These are phyloP conservation scores for Solanum ahanhuiri DNA, from an alignment of 257 asterid genomes.

Conservation along the genomic window DNA sequence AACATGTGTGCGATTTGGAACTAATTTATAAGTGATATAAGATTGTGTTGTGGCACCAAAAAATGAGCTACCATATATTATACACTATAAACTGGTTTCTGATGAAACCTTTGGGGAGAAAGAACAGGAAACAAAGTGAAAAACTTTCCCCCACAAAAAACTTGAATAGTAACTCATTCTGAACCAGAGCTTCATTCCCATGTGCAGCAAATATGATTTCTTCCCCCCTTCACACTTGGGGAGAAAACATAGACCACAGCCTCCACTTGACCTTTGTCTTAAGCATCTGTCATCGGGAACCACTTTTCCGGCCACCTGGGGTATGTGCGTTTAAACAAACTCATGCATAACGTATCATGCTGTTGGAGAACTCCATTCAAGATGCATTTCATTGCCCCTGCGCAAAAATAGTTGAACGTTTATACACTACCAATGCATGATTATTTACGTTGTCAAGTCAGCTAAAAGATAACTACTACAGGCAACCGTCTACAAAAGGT, in stretches of 20 bases:
- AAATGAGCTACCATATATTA: not conserved
- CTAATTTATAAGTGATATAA: not conserved
- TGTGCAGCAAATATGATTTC: not conserved
- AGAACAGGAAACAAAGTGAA: not conserved
- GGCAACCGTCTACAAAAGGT: not conserved
- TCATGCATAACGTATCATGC: conserved; percentile 90
- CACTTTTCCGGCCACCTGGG: conserved; percentile 89
- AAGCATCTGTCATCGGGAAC: conserved; percentile 52
- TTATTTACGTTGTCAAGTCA: not conserved
- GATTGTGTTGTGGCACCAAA: not conserved
- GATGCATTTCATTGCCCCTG: conserved; percentile 94
- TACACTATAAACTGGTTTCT: not conserved
- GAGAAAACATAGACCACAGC: not conserved
- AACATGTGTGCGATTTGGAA: not conserved
- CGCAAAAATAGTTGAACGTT: not conserved
- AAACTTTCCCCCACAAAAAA: not conserved
- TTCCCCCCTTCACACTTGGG: conserved; percentile 5
- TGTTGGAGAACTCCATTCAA: conserved; percentile 81
- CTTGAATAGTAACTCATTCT: conserved; percentile 19
- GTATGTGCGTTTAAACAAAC: conserved; percentile 71
- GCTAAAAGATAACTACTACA: not conserved
- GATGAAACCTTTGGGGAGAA: not conserved
- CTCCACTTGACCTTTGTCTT: conserved; percentile 4
- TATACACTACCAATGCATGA: not conserved
- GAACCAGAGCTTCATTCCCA: conserved; percentile 83